These are phyloP conservation scores for Aurinia saxatilis DNA, from an alignment of 345 rosid genomes.

Conservation along the genomic window DNA sequence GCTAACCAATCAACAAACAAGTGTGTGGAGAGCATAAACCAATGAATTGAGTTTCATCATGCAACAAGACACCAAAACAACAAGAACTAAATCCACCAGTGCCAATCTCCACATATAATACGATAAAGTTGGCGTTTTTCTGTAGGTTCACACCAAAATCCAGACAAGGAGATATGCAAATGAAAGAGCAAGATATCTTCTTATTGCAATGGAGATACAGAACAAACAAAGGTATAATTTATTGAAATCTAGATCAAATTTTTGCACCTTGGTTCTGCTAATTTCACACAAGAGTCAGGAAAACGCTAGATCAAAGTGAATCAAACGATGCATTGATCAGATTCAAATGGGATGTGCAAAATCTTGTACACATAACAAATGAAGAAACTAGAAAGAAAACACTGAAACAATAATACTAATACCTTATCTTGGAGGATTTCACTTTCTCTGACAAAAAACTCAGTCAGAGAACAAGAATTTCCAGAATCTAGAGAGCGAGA, in stretches of 20 bases:
- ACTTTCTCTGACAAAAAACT: conserved; percentile 44
- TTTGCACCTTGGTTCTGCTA: neutral
- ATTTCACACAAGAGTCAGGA: too few relatives aligned
- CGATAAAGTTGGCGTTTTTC: too few relatives aligned
- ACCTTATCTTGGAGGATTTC: conserved; percentile 67
- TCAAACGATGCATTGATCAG: neutral
- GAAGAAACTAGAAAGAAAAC: too few relatives aligned
- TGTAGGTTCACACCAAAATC: neutral
- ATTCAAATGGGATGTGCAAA: too few relatives aligned
- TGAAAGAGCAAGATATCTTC: too few relatives aligned
- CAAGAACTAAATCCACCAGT: neutral
- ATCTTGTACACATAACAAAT: too few relatives aligned
- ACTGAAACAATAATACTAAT: too few relatives aligned
- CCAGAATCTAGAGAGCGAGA: conserved; percentile 32
- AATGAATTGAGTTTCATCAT: neutral
- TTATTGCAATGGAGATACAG: too few relatives aligned
- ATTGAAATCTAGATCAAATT: neutral
- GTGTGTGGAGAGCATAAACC: neutral
- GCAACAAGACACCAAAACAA: neutral
- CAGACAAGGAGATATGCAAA: neutral
- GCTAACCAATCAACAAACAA: neutral
- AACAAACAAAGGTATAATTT: neutral
- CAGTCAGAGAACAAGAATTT: conserved; percentile 40
- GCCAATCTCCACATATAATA: too few relatives aligned
- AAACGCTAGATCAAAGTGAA: neutral